Base-by-base conservation (phyloP, 495 filamentous ascomycete genomes). In the Hyaloscypha finlandica region DNA sequence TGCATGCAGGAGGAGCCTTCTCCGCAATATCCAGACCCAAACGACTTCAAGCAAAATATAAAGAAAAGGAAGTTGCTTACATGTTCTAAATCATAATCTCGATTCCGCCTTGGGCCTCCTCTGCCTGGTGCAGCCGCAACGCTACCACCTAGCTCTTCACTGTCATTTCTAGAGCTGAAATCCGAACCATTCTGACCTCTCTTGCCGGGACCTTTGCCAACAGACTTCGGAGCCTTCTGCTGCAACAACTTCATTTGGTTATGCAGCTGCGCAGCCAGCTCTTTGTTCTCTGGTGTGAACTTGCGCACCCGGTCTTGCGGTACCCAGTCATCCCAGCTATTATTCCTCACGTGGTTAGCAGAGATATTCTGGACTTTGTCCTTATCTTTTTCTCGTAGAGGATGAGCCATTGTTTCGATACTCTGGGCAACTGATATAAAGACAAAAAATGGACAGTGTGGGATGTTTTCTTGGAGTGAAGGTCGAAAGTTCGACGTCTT, bases 301-400 rank as follows among this genome's bases (percentile, higher is more conserved):
- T 97, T 97, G 65, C 94, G 89, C 16, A 99, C 88, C 62, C 95
- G 92, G 76, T 98, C 95, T 76, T 94, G 88, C 9, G 92, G 88
- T 48, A 98, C 95, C 93, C 94, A 98, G 82, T 99, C 95, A 81
- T 99, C 95, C 95, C 95, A 99, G 55, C 91, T 73, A 56, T 67
- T 64, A 22, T n/a, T 6, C 11, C 42, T 39, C 61, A 68, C 67
- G 30, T 45, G 64, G 56, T 70, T 60, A 73, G 70, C 25, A 55
- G 42, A 19, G 11, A 48, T 48, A 3, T 48, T 48, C 42, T 48
- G 42, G 11, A 19, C 16, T 48, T 48, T 48, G 11, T 48, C 42
- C 16, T 48, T 48, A 19, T 48, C 42, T 48, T 19, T 48, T 19
- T 48, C 42, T 48, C 16, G 42, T 3, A 48, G 16, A 16, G 42